Evolutionary conservation across 345 rosid species (phyloP), one percentile per base, ranked within the genome.

Genomic region (Linum usitatissimum): DNA sequence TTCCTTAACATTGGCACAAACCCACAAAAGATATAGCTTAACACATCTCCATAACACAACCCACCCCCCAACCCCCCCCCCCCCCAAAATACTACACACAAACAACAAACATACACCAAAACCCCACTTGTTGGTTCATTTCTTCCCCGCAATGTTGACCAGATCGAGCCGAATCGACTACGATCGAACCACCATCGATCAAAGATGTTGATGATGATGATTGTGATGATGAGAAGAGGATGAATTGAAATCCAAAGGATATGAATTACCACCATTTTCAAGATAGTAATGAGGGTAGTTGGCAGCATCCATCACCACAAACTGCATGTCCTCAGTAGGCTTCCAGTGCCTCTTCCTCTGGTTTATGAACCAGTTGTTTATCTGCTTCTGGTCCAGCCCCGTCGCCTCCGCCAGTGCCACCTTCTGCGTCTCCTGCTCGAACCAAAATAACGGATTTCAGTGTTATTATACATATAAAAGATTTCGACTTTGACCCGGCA

Each of bases 281-380:
- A 83, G 68, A 71, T 77, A 88, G 68, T 83, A 86, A 61, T 85
- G 93, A n/a, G 89, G 89, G 66, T 82, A 86, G 0, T 45, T 10
- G 10, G 86, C 62, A 3, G 86, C 86, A 65, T 90, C 97, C 93
- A 90, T 88, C 64, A 86, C 93, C 64, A 88, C 89, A 54, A 86
- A 83, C 71, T 88, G 96, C 97, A 90, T 88, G 51, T 94, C 97
- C 70, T 94, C 99, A 0, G 93, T 78, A 0, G 99, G 99, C 72
- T 88, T 94, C 99, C 99, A 94, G 72, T 90, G 99, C n/a, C 99
- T 74, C 70, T 90, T 94, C 78, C 97, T 86, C 69, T 94, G 99
- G 70, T 94, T 94, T 61, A 94, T 94, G 79, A 94, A 94, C 99
- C 99, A 94, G 74, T 94, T 94, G 83, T 90, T 94, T 64, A 90